phyloP scores from a whole-genome alignment of 2,329 filamentous ascomycete genomes.

The Colletotrichum limetticola region DNA sequence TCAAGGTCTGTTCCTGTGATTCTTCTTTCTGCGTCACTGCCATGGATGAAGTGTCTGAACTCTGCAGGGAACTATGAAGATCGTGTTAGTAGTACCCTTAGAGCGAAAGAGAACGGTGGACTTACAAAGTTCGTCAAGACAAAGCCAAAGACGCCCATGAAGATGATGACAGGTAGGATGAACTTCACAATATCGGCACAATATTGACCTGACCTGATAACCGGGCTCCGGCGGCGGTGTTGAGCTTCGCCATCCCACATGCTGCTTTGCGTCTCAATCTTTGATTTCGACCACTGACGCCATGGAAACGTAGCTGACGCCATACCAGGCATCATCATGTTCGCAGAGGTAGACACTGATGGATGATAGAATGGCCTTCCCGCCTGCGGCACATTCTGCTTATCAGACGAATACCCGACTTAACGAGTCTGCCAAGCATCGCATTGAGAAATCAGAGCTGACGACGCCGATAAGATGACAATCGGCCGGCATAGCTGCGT shows the following conservation, averaged over 20 bases:
- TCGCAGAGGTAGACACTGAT: neutral
- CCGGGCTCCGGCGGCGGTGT: neutral
- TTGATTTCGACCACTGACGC: neutral
- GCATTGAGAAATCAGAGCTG: neutral
- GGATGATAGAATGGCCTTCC: too few relatives aligned
- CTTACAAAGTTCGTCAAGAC: conserved; percentile 1
- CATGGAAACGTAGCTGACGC: neutral
- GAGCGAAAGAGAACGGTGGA: neutral
- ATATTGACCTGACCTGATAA: neutral
- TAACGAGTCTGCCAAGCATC: neutral
- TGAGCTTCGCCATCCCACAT: neutral
- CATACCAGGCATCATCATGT: neutral
- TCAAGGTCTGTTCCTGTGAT: conserved; percentile 4
- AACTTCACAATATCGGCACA: neutral
- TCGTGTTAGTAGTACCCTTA: neutral
- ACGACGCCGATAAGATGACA: neutral
- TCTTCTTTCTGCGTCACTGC: neutral
- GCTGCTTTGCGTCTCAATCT: neutral
- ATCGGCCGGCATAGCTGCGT: neutral
- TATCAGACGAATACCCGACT: neutral
- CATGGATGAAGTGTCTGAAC: neutral
- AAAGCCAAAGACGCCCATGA: neutral
- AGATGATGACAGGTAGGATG: neutral
- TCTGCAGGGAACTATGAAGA: neutral
- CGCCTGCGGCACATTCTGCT: neutral